Percentiles rank a stretch among this genome's conserved stretches.
phyloP scores from a whole-genome alignment of 345 rosid genomes.

The Psidium guajava region DNA sequence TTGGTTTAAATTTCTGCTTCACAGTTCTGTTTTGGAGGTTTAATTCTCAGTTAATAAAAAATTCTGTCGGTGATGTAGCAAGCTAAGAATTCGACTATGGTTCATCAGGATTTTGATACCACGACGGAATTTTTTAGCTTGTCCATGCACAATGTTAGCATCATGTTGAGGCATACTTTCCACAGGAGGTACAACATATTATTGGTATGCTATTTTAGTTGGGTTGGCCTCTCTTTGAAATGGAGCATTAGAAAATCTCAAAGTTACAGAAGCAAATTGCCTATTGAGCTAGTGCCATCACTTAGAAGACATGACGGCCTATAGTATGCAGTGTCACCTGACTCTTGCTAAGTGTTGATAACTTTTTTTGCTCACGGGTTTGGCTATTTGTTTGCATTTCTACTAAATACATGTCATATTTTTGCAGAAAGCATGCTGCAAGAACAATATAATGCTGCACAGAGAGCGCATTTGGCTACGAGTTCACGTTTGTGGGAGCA shows the following conservation, averaged over 20 bases:
- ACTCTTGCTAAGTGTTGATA: not conserved
- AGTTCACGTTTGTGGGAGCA: not conserved
- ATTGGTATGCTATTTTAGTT: not conserved
- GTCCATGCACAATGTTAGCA: not conserved
- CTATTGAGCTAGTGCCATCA: not conserved
- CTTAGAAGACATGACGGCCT: not conserved
- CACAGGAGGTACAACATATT: not conserved
- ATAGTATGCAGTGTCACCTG: not conserved
- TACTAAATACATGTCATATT: not conserved
- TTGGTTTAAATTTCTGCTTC: not conserved
- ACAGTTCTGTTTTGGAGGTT: not conserved
- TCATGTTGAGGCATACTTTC: not conserved
- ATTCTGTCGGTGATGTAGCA: not conserved
- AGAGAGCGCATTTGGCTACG: not conserved
- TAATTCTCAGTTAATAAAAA: not conserved
- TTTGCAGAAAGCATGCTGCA: not conserved
- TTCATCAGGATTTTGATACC: not conserved
- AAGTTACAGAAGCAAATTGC: not conserved
- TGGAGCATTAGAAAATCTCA: not conserved
- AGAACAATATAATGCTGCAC: not conserved
- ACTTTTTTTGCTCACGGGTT: not conserved
- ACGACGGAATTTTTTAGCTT: not conserved
- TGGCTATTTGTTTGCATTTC: not conserved
- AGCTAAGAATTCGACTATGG: not conserved
- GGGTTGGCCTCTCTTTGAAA: not conserved